phyloP scores from a whole-genome alignment of 2,329 filamentous ascomycete genomes.

The Xylaria arbuscula region DNA sequence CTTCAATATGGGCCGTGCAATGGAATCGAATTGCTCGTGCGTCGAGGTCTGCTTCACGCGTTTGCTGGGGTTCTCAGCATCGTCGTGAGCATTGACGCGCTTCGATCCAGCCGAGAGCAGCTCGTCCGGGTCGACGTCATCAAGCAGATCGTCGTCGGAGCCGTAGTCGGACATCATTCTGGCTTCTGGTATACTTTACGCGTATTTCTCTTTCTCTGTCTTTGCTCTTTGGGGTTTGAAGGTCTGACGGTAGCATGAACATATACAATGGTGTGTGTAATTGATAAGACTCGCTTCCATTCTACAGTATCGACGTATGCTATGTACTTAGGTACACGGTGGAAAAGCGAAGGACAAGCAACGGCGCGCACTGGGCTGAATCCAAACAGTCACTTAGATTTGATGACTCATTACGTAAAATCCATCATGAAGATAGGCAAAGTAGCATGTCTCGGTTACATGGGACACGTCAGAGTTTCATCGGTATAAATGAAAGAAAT shows the following conservation, averaged over 20 bases:
- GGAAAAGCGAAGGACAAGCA: not conserved
- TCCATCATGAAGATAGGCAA: not conserved
- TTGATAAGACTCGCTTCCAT: too few species aligned
- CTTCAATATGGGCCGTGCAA: constrained; percentile 48
- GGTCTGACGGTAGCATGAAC: not conserved
- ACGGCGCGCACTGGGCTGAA: not conserved
- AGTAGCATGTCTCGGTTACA: too few species aligned
- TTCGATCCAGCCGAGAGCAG: constrained; percentile 37
- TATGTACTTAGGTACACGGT: not conserved
- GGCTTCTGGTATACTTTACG: constrained; percentile 14
- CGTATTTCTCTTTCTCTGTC: not conserved
- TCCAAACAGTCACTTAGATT: not conserved
- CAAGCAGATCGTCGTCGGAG: constrained; percentile 52
- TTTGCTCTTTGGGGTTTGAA: not conserved
- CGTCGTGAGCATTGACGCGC: constrained; percentile 17
- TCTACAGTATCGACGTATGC: too few species aligned
- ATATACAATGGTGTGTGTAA: not conserved
- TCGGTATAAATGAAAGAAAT: too few species aligned
- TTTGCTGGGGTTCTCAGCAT: constrained; percentile 26
- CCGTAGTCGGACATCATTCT: constrained; percentile 49
- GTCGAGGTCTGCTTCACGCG: constrained; percentile 18
- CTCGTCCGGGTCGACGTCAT: constrained; percentile 42
- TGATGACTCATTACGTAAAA: not conserved
- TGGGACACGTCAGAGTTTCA: too few species aligned
- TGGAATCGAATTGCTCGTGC: constrained; percentile 15